Evolutionary conservation across 2,329 filamentous ascomycete species (phyloP).

Genomic region (Pestalotiopsis sp.): DNA sequence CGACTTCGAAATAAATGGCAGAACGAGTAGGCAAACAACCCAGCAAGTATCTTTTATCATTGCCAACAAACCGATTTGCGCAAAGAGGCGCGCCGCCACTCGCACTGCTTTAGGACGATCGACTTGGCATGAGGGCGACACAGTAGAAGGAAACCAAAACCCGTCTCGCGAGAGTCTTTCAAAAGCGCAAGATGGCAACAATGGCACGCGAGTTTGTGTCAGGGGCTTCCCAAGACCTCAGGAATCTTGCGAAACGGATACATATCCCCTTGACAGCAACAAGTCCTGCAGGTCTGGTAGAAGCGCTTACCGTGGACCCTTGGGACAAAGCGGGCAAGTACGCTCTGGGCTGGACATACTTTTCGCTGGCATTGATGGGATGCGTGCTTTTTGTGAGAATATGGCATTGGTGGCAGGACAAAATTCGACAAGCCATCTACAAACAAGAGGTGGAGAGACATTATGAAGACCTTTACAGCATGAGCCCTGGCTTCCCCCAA

Average conservation of each 20-base stretch:
- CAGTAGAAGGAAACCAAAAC: not conserved
- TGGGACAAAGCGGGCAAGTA: constrained; percentile 85
- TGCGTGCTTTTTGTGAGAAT: constrained; percentile 69
- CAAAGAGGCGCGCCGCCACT: not conserved
- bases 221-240: constrained; percentile 35
- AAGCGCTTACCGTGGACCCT: constrained; percentile 71
- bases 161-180: not conserved
- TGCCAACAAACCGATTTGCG: not conserved
- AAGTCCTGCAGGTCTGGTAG: constrained; percentile 62
- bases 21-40: not conserved
- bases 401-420: constrained; percentile 92
- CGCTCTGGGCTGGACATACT: constrained; percentile 85
- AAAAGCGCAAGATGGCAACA: constrained; percentile 15
- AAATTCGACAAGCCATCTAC: constrained; percentile 85
- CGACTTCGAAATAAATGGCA: not conserved
- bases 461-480: constrained; percentile 54
- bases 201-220: constrained; percentile 33
- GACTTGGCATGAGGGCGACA: not conserved
- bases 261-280: constrained; percentile 60
- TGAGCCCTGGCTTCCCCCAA: constrained; percentile 49
- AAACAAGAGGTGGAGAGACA: constrained; percentile 77
- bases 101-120: not conserved
- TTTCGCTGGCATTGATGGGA: constrained; percentile 72
- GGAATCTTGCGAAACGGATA: constrained; percentile 55
- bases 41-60: not conserved